Percentiles rank a stretch among this genome's conserved stretches.
phyloP scores from a whole-genome alignment of 306 rosid genomes.

The Acacia acuminata region DNA sequence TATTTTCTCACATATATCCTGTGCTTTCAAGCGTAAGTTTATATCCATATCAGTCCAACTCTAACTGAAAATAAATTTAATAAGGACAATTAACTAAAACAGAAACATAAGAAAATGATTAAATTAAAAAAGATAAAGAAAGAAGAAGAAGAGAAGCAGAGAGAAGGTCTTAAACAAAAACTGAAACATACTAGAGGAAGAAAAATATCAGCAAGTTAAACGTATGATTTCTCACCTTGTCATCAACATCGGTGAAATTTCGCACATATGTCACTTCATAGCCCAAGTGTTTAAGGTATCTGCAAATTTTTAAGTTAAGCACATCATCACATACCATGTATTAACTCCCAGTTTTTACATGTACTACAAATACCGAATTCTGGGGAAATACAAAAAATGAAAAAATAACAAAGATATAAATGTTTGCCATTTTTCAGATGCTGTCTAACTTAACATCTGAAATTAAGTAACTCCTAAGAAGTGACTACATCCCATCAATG shows the following conservation, averaged over 20 bases:
- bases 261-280: constrained; percentile 89
- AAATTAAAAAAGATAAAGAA: not conserved
- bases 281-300: constrained; percentile 75
- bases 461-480: not conserved
- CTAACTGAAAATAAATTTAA: not conserved
- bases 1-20: not conserved
- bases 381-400: not conserved
- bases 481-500: not conserved
- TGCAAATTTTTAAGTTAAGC: constrained; percentile 41
- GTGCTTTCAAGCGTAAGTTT: not conserved
- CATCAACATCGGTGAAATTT: constrained; percentile 97
- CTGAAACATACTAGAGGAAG: not conserved
- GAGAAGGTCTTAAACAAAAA: not conserved
- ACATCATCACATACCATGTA: constrained; percentile 13
- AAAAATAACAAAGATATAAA: not conserved
- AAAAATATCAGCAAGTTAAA: not conserved
- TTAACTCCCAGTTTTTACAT: constrained; percentile 2
- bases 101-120: not conserved
- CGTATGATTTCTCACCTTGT: constrained; percentile 64
- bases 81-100: not conserved
- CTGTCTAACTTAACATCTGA: not conserved
- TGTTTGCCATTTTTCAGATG: not conserved
- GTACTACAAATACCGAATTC: not conserved
- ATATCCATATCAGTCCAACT: not conserved
- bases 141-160: not conserved